Evolutionary conservation across 139 green algal species (phyloP).

Genomic region (Picochlorum sp.): DNA sequence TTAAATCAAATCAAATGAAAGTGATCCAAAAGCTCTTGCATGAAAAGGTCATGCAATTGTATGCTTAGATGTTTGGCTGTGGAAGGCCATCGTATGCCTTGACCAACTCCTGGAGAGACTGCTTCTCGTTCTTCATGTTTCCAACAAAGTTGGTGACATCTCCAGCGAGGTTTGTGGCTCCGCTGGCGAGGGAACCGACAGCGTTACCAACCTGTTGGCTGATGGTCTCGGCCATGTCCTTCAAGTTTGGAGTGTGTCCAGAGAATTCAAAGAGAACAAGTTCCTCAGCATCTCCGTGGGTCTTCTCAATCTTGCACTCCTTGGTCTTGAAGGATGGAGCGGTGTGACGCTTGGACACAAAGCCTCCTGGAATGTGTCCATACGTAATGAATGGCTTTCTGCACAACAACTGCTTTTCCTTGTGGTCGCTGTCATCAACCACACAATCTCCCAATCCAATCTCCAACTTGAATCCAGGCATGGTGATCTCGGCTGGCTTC

Average conservation of each 20-base stretch:
- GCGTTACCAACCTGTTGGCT: not conserved
- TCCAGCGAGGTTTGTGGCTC: not conserved
- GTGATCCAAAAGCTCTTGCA: too few species aligned
- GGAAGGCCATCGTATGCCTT: not conserved
- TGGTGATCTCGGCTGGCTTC: not conserved
- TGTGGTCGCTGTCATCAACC: slow-evolving; percentile 7
- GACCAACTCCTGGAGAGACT: not conserved
- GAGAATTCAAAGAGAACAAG: slow-evolving; percentile 32
- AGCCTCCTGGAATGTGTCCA: not conserved
- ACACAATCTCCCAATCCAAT: slow-evolving; percentile 18
- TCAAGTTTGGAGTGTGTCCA: slow-evolving; percentile 8
- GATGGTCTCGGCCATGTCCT: slow-evolving; percentile 11
- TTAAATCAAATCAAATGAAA: too few species aligned
- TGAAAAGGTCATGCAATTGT: too few species aligned
- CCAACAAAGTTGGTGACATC: not conserved
- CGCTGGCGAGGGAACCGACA: not conserved
- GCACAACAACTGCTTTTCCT: slow-evolving; percentile 19
- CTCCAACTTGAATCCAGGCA: slow-evolving; percentile 12
- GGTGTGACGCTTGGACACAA: slow-evolving; percentile 14
- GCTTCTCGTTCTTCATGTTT: not conserved
- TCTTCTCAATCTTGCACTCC: slow-evolving; percentile 26
- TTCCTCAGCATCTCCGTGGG: slow-evolving; percentile 19
- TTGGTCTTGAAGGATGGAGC: slow-evolving; percentile 16
- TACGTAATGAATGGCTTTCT: slow-evolving; percentile 13
- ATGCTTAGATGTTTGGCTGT: not conserved